A percentile compares a stretch with the other conserved stretches of the same genome.
These are phyloP conservation scores for Gleditsia sinensis DNA, from an alignment of 306 rosid genomes.

Conservation along the genomic window DNA sequence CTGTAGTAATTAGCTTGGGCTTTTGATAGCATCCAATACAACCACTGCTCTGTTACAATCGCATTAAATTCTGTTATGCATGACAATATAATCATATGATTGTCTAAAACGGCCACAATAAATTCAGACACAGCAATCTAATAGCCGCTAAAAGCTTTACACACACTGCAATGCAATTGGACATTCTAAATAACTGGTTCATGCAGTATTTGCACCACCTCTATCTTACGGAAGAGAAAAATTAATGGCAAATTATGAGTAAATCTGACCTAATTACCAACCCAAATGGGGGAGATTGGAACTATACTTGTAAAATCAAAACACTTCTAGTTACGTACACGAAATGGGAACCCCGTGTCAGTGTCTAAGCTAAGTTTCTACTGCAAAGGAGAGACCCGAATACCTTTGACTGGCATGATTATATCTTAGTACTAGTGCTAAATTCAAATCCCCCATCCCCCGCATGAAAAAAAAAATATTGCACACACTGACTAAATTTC, in stretches of 20 bases:
- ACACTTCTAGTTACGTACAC: not conserved
- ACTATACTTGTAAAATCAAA: not conserved
- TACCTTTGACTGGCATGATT: too few relatives aligned
- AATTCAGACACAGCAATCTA: not conserved
- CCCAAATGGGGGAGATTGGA: too few relatives aligned
- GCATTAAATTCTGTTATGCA: constrained; percentile 55
- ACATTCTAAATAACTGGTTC: not conserved
- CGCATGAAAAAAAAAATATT: too few relatives aligned
- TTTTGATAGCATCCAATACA: constrained; percentile 64
- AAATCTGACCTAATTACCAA: not conserved
- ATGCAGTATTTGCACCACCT: not conserved
- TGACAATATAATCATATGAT: constrained; percentile 30
- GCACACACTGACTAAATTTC: too few relatives aligned
- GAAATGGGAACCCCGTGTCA: not conserved
- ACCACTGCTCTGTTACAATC: constrained; percentile 90
- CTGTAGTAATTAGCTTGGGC: constrained; percentile 29
- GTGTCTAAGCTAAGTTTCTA: not conserved
- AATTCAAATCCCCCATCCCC: too few relatives aligned
- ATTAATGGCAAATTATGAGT: not conserved
- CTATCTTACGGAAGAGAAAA: constrained; percentile 7
- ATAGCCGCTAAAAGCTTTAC: not conserved
- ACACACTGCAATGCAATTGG: not conserved
- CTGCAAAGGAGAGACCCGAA: not conserved
- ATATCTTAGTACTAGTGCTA: too few relatives aligned
- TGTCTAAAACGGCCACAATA: not conserved